phyloP scores from a whole-genome alignment of 129 eudicot species.

The Glebionis coronaria region DNA sequence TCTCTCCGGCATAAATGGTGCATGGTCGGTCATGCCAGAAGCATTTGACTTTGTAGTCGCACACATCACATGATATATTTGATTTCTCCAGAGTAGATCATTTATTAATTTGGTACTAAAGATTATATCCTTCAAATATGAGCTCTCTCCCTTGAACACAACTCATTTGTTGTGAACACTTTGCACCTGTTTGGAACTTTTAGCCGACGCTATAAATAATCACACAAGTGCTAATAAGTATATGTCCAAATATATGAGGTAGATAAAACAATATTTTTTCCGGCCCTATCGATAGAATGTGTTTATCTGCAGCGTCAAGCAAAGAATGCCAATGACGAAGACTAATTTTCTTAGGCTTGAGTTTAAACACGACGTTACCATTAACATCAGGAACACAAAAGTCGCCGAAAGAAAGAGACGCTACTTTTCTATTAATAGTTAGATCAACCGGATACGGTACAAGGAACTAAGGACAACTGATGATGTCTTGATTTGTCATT shows the following conservation, averaged over 20 bases:
- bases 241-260: not conserved
- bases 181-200: slow-evolving; percentile 16
- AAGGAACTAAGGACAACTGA: slow-evolving; percentile 31
- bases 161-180: slow-evolving; percentile 38
- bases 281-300: slow-evolving; percentile 35
- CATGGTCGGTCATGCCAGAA: slow-evolving; percentile 38
- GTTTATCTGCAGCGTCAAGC: slow-evolving; percentile 39
- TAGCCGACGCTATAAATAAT: not conserved
- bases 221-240: too few species aligned
- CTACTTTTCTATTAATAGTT: slow-evolving; percentile 27
- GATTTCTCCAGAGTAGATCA: slow-evolving; percentile 26
- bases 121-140: slow-evolving; percentile 27
- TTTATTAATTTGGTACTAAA: slow-evolving; percentile 25
- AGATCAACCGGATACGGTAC: slow-evolving; percentile 41
- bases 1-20: slow-evolving; percentile 28
- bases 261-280: slow-evolving; percentile 22
- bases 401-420: slow-evolving; percentile 27
- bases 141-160: slow-evolving; percentile 38
- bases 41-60: slow-evolving; percentile 38
- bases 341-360: slow-evolving; percentile 21
- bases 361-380: slow-evolving; percentile 42
- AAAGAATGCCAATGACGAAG: slow-evolving; percentile 34
- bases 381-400: slow-evolving; percentile 31
- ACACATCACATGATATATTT: too few species aligned
- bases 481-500: slow-evolving; percentile 1